A percentile compares a stretch with the other conserved stretches of the same genome.
phyloP scores from a whole-genome alignment of 2,329 filamentous ascomycete species.

The Pseudonectria foliicola region DNA sequence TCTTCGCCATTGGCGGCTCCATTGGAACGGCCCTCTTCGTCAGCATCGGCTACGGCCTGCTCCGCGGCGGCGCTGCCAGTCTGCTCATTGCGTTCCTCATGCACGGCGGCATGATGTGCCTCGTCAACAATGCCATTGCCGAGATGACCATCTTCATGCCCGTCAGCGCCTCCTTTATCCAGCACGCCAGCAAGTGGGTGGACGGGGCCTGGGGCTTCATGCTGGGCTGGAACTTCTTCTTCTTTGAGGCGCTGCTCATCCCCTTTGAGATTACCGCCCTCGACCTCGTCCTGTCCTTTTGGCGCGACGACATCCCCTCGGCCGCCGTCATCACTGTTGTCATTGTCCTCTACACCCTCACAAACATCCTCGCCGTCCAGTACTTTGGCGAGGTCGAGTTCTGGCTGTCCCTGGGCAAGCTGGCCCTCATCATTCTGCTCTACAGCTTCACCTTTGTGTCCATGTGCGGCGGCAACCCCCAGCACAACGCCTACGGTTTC shows the following conservation, averaged over 20 bases:
- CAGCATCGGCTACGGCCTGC: slow-evolving; percentile 6
- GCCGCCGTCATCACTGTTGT: slow-evolving; percentile 23
- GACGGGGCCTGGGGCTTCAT: slow-evolving; percentile 17
- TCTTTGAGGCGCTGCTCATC: slow-evolving; percentile 26
- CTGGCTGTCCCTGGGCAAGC: slow-evolving; percentile 14
- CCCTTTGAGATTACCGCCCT: slow-evolving; percentile 27
- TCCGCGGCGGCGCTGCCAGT: slow-evolving; percentile 5
- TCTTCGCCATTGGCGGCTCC: slow-evolving; percentile 8
- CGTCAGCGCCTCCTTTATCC: slow-evolving; percentile 13
- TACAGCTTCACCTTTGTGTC: slow-evolving; percentile 17
- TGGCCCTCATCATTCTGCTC: slow-evolving; percentile 15
- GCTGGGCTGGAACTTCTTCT: slow-evolving; percentile 27
- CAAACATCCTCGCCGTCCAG: slow-evolving; percentile 31
- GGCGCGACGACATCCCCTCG: slow-evolving; percentile 13
- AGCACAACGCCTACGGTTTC: slow-evolving; percentile 14
- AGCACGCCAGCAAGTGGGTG: slow-evolving; percentile 10
- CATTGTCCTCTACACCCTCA: slow-evolving; percentile 13
- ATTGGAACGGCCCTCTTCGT: slow-evolving; percentile 9
- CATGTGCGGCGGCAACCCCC: slow-evolving; percentile 14
- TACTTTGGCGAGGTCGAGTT: slow-evolving; percentile 18
- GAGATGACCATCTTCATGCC: slow-evolving; percentile 18
- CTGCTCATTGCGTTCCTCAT: slow-evolving; percentile 13
- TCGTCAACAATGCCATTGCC: slow-evolving; percentile 17
- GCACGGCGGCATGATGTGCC: slow-evolving; percentile 13
- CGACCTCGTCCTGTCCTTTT: slow-evolving; percentile 26